phyloP scores from a whole-genome alignment of 2,329 filamentous ascomycete genomes.

The Lasiodiplodia sp. region DNA sequence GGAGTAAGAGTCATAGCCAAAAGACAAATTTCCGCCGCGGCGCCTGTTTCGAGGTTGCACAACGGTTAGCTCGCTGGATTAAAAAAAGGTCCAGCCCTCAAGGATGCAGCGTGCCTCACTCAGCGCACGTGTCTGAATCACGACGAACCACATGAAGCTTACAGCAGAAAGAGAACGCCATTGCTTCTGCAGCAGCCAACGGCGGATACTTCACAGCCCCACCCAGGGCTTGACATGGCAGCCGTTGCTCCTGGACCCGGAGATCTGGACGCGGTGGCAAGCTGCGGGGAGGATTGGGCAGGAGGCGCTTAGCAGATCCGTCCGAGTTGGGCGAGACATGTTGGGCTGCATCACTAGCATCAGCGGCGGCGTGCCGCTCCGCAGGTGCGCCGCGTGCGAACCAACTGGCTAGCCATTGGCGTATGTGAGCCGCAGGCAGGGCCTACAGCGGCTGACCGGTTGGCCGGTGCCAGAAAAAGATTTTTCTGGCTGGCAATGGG shows the following conservation, averaged over 20 bases:
- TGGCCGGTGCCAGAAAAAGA: conserved; percentile 20
- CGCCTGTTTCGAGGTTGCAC: conserved; percentile 12
- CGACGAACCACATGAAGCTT: conserved; percentile 1
- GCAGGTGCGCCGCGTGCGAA: not conserved
- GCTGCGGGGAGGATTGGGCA: conserved; percentile 13
- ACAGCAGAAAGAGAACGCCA: not conserved
- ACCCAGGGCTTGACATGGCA: not conserved
- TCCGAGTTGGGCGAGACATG: conserved; percentile 19
- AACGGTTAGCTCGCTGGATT: not conserved
- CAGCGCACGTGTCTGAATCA: conserved; percentile 26
- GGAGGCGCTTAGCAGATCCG: conserved; percentile 14
- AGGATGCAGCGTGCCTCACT: conserved; percentile 13
- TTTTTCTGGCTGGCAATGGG: conserved; percentile 20
- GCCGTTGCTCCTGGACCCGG: not conserved
- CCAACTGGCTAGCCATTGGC: conserved; percentile 6
- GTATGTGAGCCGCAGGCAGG: conserved; percentile 26
- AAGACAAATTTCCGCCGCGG: not conserved
- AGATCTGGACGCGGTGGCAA: conserved; percentile 15
- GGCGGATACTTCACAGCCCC: not conserved
- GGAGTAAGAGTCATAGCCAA: conserved; percentile 6
- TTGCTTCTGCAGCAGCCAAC: not conserved
- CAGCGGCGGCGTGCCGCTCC: conserved; percentile 25
- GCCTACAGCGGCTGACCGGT: conserved; percentile 24
- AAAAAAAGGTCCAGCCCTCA: conserved; percentile 16
- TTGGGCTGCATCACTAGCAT: conserved; percentile 27